Base-by-base conservation (phyloP, 225 moss, liverwort and hornwort genomes). In the Anthoceros angustus region DNA sequence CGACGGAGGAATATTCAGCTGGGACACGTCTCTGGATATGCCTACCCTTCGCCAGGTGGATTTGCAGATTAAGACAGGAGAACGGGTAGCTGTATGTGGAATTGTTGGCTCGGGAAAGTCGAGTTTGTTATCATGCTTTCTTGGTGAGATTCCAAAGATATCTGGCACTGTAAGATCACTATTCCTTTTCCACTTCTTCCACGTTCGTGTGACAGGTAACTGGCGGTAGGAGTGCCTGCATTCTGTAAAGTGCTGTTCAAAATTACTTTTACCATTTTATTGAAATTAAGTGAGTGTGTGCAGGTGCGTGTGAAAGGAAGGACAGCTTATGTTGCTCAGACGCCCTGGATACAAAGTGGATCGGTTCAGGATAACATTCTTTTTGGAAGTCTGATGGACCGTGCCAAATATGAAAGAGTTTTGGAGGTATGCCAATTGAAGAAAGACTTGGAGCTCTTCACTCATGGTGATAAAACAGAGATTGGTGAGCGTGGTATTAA, bases 401-500 rank as follows among this genome's bases (percentile, higher is more conserved):
- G 69, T 15, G 18, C 66, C 4, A 78, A 74, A 64, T 86, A 86
- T 10, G 66, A 76, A 63, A 50, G 71, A 38, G 76, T 83, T 67
- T 67, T 86, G 60, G 61, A 0, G 7, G 39, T 76, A 0, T 86
- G 85, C 62, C 76, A 80, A 12, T 42, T 86, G 62, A 78, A 78
- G n/a, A 80, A 86, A 64, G 85, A 86, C 40, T 66, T 86, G 15
- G 78, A 86, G 70, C 71, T 82, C 5, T 80, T 82, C 70, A 76
- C 80, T 64, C 82, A 80, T 62, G 76, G 76, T 25, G 85, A 86
- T 68, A 82, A 80, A 18, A 86, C 85, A 25, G 76, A 78, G 73
- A 86, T 86, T 66, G 85, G 85, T 42, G 85, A 86, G 65, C 66
- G 85, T 55, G 85, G 85, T 25, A 83, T 80, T 66, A 86, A 83